Base-by-base conservation (phyloP, 768 basidiomycete genomes). In the Phallus indusiatus region DNA sequence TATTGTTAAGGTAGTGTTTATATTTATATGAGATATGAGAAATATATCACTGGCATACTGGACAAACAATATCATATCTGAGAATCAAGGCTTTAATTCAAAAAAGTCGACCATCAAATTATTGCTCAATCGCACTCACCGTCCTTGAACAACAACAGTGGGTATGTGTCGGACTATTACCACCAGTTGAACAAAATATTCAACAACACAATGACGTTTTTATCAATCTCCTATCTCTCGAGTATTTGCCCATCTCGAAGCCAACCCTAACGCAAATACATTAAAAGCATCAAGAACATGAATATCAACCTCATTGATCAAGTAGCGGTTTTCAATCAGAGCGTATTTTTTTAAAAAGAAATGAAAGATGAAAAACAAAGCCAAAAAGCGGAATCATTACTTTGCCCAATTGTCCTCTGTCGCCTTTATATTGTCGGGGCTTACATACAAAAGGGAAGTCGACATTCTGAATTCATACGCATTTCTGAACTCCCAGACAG, bases 131-230 rank as follows among this genome's bases (percentile, higher is more conserved):
- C 14, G 33, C 10, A 35, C 50, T 20, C 24, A 52, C 71, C 93
- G 78, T 42, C 91, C 90, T 75, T 94, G 91, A 4, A 93, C 79
- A 46, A 90, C 79, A 54, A 86, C 75, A 9, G 82, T 83, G 18
- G 93, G 93, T 64, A 96, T 92, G 72, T 93, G 84, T 14, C 93
- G 90, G 64, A n/a, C 91, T 94, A n/a, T n/a, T n/a, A n/a, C n/a
- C n/a, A n/a, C n/a, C n/a, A n/a, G n/a, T n/a, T n/a, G n/a, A n/a
- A 55, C 61, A n/a, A 58, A 7, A 42, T n/a, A n/a, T n/a, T n/a
- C 56, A 24, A 24, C 35, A 53, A 18, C 10, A 21, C 33, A 57
- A 17, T 7, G 20, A n/a, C n/a, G 37, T 21, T 28, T 73, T 91
- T 94, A 63, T 88, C 88, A 57, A 95, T 89, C 63, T 83, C 81